Evolutionary conservation across 805 yeast genomes (phyloP).

Genomic region (Tetrapisispora fleetii): DNA sequence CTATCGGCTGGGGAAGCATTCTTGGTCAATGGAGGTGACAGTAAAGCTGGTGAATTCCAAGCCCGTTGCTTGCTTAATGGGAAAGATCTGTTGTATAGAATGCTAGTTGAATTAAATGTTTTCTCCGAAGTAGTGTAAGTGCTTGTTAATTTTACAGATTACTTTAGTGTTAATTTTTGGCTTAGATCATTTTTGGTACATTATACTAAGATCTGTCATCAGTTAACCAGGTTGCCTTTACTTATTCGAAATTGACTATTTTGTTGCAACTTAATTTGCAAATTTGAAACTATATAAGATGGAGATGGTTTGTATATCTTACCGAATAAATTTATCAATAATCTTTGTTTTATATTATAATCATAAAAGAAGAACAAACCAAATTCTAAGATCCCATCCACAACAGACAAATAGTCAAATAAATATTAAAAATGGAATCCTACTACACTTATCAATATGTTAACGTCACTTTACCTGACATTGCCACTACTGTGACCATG

Average conservation of each 20-base stretch:
- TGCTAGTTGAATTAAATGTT: background rate
- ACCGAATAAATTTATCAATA: too few relatives aligned
- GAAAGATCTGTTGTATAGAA: background rate
- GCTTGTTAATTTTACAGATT: background rate
- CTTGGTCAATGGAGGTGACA: background rate
- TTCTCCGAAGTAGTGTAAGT: background rate
- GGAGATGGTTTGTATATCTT: background rate
- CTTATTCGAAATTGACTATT: too few relatives aligned
- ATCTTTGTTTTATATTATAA: too few relatives aligned
- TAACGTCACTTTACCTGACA: slow-evolving; percentile 1
- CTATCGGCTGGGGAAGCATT: background rate
- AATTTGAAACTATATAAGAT: too few relatives aligned
- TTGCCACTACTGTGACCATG: background rate
- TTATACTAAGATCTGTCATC: too few relatives aligned
- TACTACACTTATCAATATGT: background rate
- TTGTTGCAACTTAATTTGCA: too few relatives aligned
- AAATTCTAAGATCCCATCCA: background rate
- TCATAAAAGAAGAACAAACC: background rate
- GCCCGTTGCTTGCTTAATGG: background rate
- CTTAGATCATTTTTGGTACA: background rate
- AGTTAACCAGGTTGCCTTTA: background rate
- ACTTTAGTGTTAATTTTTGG: too few relatives aligned
- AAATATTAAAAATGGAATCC: background rate
- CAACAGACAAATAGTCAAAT: background rate
- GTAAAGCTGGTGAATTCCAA: background rate